Conservation (phyloP, 139 green algal genomes). For the Trebouxia sp. region DNA sequence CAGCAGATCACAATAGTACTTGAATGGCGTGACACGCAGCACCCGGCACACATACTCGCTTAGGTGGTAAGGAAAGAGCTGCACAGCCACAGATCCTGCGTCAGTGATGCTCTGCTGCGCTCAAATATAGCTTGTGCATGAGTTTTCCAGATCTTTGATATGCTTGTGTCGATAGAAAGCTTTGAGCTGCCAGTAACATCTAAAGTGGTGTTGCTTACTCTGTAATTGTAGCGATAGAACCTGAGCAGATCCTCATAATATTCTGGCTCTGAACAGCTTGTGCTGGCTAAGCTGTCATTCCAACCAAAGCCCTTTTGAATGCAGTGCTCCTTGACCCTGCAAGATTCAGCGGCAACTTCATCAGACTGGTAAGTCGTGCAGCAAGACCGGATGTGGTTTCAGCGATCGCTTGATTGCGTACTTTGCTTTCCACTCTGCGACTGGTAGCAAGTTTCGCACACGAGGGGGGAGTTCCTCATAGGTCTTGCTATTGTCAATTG, state of each 20-base stretch:
- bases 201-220: slow-evolving; percentile 58
- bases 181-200: not conserved
- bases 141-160: not conserved
- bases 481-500: slow-evolving; percentile 52
- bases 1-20: slow-evolving; percentile 89
- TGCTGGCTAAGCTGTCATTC: slow-evolving; percentile 61
- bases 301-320: slow-evolving; percentile 77
- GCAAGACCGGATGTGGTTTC: no score
- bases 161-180: no score
- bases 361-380: not conserved
- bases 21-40: slow-evolving; percentile 84
- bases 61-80: slow-evolving; percentile 93
- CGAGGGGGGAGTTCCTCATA: slow-evolving; percentile 76
- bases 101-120: no score
- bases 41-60: slow-evolving; percentile 82
- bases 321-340: slow-evolving; percentile 84
- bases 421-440: slow-evolving; percentile 53
- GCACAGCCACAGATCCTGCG: no score
- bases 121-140: not conserved
- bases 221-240: slow-evolving; percentile 64
- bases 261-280: slow-evolving; percentile 73
- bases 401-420: no score
- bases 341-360: no score
- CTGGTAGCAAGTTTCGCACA: slow-evolving; percentile 49
- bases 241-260: slow-evolving; percentile 91